phyloP scores from a whole-genome alignment of 768 basidiomycete species.

The Holtermannia corniformis region DNA sequence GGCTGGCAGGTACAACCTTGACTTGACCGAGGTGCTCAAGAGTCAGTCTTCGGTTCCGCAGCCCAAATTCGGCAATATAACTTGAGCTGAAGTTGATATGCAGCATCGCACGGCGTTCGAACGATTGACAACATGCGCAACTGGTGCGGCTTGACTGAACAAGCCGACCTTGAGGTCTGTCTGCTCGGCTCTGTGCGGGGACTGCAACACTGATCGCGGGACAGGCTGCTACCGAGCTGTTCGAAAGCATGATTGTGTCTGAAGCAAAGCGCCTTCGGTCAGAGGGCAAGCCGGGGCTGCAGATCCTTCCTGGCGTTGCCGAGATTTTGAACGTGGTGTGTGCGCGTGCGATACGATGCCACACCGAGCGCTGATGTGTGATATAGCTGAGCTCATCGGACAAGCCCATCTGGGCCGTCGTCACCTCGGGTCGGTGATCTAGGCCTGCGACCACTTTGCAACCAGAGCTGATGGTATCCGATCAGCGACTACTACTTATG shows the following conservation, averaged over 20 bases:
- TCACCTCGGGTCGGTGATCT: slow-evolving; percentile 58
- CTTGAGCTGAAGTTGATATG: neutral
- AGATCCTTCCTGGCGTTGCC: slow-evolving; percentile 56
- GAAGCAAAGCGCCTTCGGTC: slow-evolving; percentile 46
- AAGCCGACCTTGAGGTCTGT: slow-evolving; percentile 51
- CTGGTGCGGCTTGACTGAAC: slow-evolving; percentile 56
- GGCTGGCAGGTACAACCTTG: slow-evolving; percentile 43
- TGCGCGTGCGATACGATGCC: slow-evolving; percentile 3
- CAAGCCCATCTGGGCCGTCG: slow-evolving; percentile 59
- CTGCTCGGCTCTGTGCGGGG: neutral
- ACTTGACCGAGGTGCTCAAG: slow-evolving; percentile 38
- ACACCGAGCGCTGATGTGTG: slow-evolving; percentile 44
- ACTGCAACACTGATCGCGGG: neutral
- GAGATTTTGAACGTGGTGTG: slow-evolving; percentile 52
- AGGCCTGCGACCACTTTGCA: neutral
- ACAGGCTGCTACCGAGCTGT: slow-evolving; percentile 59
- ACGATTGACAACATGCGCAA: slow-evolving; percentile 65
- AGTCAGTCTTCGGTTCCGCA: slow-evolving; percentile 47
- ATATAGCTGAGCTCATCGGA: slow-evolving; percentile 11
- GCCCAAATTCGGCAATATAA: slow-evolving; percentile 1
- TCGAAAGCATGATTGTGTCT: slow-evolving; percentile 58
- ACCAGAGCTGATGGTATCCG: neutral
- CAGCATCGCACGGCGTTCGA: slow-evolving; percentile 64
- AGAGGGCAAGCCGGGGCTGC: slow-evolving; percentile 48
- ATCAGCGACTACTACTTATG: slow-evolving; percentile 72